phyloP scores from a whole-genome alignment of 306 rosid species.

The Canavalia gladiata region DNA sequence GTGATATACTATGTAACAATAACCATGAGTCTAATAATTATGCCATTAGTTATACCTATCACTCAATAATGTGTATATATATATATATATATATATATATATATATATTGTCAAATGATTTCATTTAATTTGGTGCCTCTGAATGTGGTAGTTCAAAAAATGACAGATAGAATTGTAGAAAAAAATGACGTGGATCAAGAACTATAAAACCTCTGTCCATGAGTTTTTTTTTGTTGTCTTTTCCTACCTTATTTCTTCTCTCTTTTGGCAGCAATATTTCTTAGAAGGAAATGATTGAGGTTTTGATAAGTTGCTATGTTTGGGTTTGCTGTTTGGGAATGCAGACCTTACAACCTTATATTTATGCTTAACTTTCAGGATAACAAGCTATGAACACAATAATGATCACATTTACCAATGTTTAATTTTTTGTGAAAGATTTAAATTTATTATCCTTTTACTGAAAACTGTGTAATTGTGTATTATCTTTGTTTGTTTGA shows the following conservation, averaged over 20 bases:
- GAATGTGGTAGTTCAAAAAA: background rate
- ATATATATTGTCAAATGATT: background rate
- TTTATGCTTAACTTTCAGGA: slow-evolving; percentile 4
- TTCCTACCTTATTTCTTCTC: background rate
- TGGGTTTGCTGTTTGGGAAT: slow-evolving; percentile 7
- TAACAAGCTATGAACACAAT: slow-evolving; percentile 23
- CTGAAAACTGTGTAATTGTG: background rate
- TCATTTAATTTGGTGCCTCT: background rate
- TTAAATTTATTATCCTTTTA: slow-evolving; percentile 21
- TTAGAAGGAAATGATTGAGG: background rate
- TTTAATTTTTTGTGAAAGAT: slow-evolving; percentile 17
- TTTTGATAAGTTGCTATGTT: background rate
- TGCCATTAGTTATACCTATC: background rate
- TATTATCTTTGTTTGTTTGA: slow-evolving; percentile 30
- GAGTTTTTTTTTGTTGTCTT: background rate
- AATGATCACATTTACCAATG: slow-evolving; percentile 20
- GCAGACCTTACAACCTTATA: slow-evolving; percentile 6
- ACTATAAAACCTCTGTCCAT: background rate
- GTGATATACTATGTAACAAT: background rate
- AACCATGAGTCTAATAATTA: background rate
- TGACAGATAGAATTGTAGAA: background rate
- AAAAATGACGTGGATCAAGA: background rate
- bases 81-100: background rate
- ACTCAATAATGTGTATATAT: background rate
- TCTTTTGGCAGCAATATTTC: background rate